These are phyloP conservation scores for Lipomyces orientalis DNA, from an alignment of 805 yeast genomes.

Conservation along the genomic window DNA sequence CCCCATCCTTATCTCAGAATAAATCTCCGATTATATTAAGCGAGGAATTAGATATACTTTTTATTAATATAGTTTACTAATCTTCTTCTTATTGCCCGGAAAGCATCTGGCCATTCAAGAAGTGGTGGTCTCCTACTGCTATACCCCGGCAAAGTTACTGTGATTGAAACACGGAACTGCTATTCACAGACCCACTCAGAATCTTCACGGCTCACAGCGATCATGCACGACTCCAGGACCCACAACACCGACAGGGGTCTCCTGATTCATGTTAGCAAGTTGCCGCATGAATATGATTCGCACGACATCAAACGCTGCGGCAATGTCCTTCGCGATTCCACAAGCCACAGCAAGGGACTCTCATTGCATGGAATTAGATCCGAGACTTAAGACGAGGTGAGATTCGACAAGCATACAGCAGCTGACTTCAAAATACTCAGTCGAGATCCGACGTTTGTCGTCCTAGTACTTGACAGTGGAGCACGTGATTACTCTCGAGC, in stretches of 20 bases:
- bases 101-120: too few species aligned
- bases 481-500: background rate
- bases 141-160: too few species aligned
- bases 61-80: too few species aligned
- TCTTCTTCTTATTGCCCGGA: too few species aligned
- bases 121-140: too few species aligned
- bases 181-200: background rate
- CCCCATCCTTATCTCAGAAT: too few species aligned
- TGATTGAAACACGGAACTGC: background rate
- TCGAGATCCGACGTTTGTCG: background rate
- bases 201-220: too few species aligned
- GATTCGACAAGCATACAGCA: background rate
- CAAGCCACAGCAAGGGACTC: background rate
- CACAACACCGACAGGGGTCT: background rate
- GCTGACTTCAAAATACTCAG: background rate
- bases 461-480: background rate
- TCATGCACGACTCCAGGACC: too few species aligned
- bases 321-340: background rate
- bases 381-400: background rate
- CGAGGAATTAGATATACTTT: too few species aligned
- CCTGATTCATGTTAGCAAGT: background rate
- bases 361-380: background rate
- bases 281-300: too few species aligned
- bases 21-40: too few species aligned
- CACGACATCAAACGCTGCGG: background rate